phyloP scores from a whole-genome alignment of 192 early-diverging fungal species.

The Podila epigama region DNA sequence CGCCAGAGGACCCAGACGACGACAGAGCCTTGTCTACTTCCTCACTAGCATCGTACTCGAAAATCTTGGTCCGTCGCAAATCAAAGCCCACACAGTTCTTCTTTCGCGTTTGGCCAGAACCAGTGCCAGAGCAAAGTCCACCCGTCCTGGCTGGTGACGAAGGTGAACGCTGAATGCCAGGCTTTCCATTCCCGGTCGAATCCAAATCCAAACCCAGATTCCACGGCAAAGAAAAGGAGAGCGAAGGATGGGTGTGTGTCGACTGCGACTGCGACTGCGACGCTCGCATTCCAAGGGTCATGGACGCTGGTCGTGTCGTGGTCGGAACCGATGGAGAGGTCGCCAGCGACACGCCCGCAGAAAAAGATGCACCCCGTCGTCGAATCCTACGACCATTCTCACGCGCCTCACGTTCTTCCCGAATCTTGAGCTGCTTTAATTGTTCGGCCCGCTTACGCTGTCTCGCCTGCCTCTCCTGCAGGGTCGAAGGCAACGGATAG shows the following conservation, averaged over 20 bases:
- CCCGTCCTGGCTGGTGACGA: constrained; percentile 19
- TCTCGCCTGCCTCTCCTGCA: constrained; percentile 29
- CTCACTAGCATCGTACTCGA: constrained; percentile 34
- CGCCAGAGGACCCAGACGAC: neutral
- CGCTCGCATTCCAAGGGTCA: neutral
- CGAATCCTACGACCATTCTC: constrained; percentile 16
- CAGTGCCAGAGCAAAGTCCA: neutral
- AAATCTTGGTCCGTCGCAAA: constrained; percentile 15
- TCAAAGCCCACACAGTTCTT: constrained; percentile 23
- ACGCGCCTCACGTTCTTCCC: constrained; percentile 35
- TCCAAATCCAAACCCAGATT: no score
- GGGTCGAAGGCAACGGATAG: constrained; percentile 32
- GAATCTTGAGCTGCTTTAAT: constrained; percentile 28
- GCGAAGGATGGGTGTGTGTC: neutral
- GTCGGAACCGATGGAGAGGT: neutral
- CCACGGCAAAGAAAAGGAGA: no score
- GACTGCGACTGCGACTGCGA: neutral
- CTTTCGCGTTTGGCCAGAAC: neutral
- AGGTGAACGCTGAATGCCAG: constrained; percentile 13
- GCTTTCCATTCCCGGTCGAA: neutral
- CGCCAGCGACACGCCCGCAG: neutral
- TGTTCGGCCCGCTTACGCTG: constrained; percentile 43
- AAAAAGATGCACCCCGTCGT: constrained; percentile 20
- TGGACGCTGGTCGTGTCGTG: neutral
- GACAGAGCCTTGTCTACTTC: neutral